These are phyloP conservation scores for Solanum paucissectum DNA, from an alignment of 257 asterid species.

Conservation along the genomic window DNA sequence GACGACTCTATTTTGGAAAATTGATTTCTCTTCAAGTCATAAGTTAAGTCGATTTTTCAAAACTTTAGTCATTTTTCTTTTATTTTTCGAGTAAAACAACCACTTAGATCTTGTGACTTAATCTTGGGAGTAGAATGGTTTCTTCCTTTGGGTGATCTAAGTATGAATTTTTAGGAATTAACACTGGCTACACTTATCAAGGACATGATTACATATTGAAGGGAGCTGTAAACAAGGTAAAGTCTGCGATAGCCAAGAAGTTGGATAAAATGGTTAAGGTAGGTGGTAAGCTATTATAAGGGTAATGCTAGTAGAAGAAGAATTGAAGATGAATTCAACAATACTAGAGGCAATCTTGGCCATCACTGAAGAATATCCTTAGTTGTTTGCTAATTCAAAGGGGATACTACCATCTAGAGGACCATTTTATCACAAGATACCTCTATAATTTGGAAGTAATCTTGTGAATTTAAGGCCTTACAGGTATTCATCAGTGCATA, in stretches of 20 bases:
- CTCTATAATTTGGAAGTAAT: background rate
- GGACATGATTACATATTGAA: background rate
- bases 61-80: too few species aligned
- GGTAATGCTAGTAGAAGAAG: background rate
- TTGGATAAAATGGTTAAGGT: background rate
- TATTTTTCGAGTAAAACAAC: too few species aligned
- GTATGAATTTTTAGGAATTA: background rate
- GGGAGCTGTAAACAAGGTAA: background rate
- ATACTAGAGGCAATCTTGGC: background rate
- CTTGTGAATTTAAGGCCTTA: background rate
- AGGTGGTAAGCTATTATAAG: background rate
- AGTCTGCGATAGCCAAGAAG: background rate
- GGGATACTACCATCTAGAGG: background rate
- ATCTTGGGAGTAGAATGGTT: background rate
- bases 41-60: too few species aligned
- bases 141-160: background rate
- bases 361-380: background rate
- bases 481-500: background rate
- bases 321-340: background rate
- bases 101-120: background rate
- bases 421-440: background rate
- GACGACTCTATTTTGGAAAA: too few species aligned
- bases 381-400: background rate
- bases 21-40: too few species aligned
- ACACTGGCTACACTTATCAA: background rate